Evolutionary conservation across 495 filamentous ascomycete species (phyloP).

Genomic region (Penicillium steckii): DNA sequence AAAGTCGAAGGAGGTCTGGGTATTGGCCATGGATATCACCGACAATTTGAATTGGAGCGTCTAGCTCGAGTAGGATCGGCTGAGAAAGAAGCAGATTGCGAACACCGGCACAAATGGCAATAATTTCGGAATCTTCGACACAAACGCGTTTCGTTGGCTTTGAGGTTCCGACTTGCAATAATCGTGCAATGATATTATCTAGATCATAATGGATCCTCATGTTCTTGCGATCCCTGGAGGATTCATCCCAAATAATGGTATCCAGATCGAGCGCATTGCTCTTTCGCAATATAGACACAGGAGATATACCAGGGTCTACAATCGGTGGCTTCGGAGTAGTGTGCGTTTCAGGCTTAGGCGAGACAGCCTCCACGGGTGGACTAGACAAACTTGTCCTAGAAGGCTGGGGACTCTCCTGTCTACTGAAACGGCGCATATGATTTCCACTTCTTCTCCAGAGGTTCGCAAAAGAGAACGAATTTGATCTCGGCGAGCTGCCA

Average conservation of each 20-base stretch:
- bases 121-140: constrained; percentile 95
- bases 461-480: not conserved
- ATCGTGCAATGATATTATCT: constrained; percentile 93
- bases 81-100: constrained; percentile 94
- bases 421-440: constrained; percentile 12
- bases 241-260: constrained; percentile 15
- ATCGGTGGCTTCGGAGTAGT: not conserved
- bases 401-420: not conserved
- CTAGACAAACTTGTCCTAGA: not conserved
- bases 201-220: constrained; percentile 57
- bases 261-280: constrained; percentile 8
- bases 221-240: constrained; percentile 6
- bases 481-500: not conserved
- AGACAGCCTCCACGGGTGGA: not conserved
- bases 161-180: constrained; percentile 92
- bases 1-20: constrained; percentile 96
- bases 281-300: constrained; percentile 6
- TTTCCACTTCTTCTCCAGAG: constrained; percentile 5
- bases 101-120: constrained; percentile 81
- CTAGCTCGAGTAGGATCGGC: constrained; percentile 86
- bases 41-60: constrained; percentile 96
- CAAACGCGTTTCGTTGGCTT: constrained; percentile 97
- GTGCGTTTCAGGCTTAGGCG: not conserved
- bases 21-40: constrained; percentile 99
- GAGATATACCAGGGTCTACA: not conserved